These are phyloP conservation scores for Pseudocercospora pini-densiflorae DNA, from an alignment of 2,329 filamentous ascomycete genomes.

Conservation along the genomic window DNA sequence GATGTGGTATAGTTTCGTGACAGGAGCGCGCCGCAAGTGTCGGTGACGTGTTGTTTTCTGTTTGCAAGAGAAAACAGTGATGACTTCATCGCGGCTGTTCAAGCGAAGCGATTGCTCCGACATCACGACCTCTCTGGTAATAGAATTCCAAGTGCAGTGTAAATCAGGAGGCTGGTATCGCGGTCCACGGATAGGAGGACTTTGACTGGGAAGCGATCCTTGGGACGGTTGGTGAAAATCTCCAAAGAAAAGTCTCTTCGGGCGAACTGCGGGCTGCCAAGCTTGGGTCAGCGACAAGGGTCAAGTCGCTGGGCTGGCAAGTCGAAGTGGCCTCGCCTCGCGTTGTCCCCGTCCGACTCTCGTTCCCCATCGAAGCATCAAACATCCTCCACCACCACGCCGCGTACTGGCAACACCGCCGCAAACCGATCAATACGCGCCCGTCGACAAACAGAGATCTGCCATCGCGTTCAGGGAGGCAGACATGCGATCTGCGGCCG, in stretches of 20 bases:
- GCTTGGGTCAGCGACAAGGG: not conserved
- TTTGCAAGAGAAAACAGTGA: conserved; percentile 3
- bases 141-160: not conserved
- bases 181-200: not conserved
- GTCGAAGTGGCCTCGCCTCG: not conserved
- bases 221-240: not conserved
- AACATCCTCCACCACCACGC: not conserved
- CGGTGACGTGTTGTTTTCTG: conserved; percentile 1
- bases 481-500: not conserved
- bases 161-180: not conserved
- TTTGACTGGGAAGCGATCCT: not conserved
- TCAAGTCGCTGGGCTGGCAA: not conserved
- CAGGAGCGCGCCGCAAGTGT: not conserved
- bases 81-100: not conserved
- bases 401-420: not conserved
- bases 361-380: not conserved
- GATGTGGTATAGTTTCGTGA: not conserved
- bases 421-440: not conserved
- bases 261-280: not conserved
- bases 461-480: not conserved
- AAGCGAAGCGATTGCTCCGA: not conserved
- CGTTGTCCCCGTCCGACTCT: not conserved
- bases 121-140: not conserved
- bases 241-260: not conserved
- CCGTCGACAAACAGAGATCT: not conserved